Conservation (phyloP, 2,329 filamentous ascomycete genomes). For the Colletotrichum navitas region DNA sequence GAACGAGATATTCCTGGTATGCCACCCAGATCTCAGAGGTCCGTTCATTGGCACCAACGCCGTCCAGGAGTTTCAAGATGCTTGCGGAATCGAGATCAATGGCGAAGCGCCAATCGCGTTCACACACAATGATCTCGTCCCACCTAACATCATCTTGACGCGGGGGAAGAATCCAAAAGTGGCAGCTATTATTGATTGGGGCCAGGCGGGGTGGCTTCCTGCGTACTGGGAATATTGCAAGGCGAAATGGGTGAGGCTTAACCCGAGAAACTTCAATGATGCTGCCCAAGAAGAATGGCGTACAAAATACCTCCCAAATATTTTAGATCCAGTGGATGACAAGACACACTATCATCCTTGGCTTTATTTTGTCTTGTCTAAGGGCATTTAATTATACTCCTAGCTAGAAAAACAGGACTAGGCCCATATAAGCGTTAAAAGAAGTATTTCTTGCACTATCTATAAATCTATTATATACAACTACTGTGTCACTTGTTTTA, state of each 20-base stretch:
- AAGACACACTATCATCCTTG: no score
- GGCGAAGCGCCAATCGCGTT: not conserved
- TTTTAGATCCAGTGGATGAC: no score
- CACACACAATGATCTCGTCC: constrained; percentile 2
- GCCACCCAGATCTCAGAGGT: not conserved
- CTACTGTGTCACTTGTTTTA: no score
- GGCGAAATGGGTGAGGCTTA: not conserved
- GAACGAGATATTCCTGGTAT: not conserved
- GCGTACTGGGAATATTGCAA: constrained; percentile 9
- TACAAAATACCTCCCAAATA: no score
- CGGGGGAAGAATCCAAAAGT: not conserved
- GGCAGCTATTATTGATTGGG: constrained; percentile 4
- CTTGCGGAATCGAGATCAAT: not conserved
- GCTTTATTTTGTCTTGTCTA: no score
- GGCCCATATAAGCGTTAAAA: no score
- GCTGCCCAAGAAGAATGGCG: not conserved
- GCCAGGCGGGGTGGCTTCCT: not conserved
- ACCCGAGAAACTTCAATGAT: not conserved
- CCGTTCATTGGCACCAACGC: not conserved
- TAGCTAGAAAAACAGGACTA: no score
- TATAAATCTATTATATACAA: no score
- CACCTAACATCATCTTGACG: not conserved
- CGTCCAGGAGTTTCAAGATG: not conserved
- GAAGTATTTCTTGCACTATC: no score
- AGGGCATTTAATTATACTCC: no score